Evolutionary conservation across 1,139 yeast species (phyloP).

Genomic region (Yamadazyma epiphylla): DNA sequence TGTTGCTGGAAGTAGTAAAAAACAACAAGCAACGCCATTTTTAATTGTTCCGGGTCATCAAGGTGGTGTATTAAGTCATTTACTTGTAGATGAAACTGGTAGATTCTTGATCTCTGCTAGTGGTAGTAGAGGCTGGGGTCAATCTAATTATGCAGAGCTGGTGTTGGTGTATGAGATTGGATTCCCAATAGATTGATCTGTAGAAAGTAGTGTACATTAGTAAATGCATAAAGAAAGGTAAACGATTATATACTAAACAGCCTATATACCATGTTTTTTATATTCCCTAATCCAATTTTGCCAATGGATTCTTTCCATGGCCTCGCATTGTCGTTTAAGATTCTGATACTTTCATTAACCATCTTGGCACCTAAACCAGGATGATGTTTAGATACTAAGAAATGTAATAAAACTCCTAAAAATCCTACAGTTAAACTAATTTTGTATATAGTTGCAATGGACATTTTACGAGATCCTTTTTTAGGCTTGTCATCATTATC

Average conservation of each 20-base stretch:
- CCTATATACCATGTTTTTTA: slow-evolving; percentile 23
- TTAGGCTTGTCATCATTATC: slow-evolving; percentile 6
- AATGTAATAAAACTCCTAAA: slow-evolving; percentile 38
- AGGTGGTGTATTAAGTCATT: slow-evolving; percentile 53
- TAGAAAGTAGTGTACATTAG: neutral
- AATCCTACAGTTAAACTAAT: slow-evolving; percentile 40
- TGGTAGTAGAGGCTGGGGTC: slow-evolving; percentile 94
- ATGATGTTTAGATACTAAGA: slow-evolving; percentile 24
- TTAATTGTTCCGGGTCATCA: slow-evolving; percentile 63
- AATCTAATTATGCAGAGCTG: slow-evolving; percentile 73
- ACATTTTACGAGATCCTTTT: slow-evolving; percentile 8
- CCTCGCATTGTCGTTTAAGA: slow-evolving; percentile 15
- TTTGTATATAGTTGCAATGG: slow-evolving; percentile 21
- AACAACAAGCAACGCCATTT: slow-evolving; percentile 50
- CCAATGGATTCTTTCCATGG: slow-evolving; percentile 12
- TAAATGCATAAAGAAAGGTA: neutral
- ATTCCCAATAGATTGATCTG: slow-evolving; percentile 17
- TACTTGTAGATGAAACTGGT: slow-evolving; percentile 81
- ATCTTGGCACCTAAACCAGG: slow-evolving; percentile 7
- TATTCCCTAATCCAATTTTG: slow-evolving; percentile 31
- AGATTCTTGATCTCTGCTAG: slow-evolving; percentile 86
- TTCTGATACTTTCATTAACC: slow-evolving; percentile 5
- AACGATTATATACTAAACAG: slow-evolving; percentile 1
- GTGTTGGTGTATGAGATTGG: slow-evolving; percentile 77
- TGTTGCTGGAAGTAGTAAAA: slow-evolving; percentile 17